A percentile compares a stretch with the other conserved stretches of the same genome.
phyloP scores from a whole-genome alignment of 495 filamentous ascomycete genomes.

The Annulohypoxylon maeteangense region DNA sequence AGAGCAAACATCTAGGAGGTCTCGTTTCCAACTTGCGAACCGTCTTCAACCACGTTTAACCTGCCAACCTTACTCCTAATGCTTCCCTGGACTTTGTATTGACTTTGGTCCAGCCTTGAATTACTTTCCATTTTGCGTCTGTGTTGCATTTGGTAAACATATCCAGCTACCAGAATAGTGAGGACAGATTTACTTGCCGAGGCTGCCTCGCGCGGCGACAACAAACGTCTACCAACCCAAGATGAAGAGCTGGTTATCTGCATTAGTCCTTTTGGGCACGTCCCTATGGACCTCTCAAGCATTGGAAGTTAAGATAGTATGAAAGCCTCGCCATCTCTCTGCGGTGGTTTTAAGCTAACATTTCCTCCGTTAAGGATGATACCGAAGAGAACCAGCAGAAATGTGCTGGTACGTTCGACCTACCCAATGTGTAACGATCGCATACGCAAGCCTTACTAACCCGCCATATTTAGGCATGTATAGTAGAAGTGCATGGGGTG shows the following conservation, averaged over 20 bases:
- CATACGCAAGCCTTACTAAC: constrained; percentile 25
- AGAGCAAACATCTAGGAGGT: neutral
- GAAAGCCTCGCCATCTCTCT: constrained; percentile 1
- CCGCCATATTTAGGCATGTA: constrained; percentile 80
- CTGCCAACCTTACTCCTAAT: constrained; percentile 9
- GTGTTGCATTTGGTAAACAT: neutral
- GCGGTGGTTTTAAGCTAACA: constrained; percentile 22
- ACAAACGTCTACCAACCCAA: constrained; percentile 33
- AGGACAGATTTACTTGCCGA: constrained; percentile 39
- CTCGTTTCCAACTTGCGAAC: constrained; percentile 4
- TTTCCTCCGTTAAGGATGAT: constrained; percentile 65
- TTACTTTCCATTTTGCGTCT: neutral
- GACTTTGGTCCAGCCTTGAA: constrained; percentile 1
- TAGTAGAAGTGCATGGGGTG: constrained; percentile 88
- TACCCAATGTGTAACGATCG: neutral
- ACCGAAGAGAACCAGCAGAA: constrained; percentile 80
- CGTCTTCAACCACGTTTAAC: constrained; percentile 6
- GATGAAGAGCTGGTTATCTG: constrained; percentile 57
- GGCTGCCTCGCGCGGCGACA: constrained; percentile 47
- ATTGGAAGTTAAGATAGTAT: constrained; percentile 68
- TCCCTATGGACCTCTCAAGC: constrained; percentile 68
- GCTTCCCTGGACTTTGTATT: constrained; percentile 8
- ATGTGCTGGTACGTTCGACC: constrained; percentile 70
- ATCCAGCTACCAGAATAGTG: constrained; percentile 18
- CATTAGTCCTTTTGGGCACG: constrained; percentile 58